Evolutionary conservation across 2,329 filamentous ascomycete genomes (phyloP).

Genomic region (Epichloe gansuensis): DNA sequence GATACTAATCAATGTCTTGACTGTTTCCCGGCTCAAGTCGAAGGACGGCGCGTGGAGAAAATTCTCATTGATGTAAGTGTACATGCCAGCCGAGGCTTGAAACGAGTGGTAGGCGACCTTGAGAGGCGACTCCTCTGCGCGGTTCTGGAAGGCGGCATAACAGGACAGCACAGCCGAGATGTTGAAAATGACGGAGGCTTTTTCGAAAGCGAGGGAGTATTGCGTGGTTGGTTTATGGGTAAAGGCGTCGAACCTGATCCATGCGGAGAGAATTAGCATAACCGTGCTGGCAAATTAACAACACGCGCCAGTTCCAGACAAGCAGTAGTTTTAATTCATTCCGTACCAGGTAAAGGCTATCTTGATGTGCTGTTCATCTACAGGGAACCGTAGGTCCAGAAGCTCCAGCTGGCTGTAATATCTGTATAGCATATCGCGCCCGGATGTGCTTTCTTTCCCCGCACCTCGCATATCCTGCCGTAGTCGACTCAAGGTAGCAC

Average conservation of each 20-base stretch:
- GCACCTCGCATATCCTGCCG: conserved; percentile 97
- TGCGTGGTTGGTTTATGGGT: conserved; percentile 96
- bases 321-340: conserved; percentile 11
- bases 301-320: neutral
- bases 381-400: conserved; percentile 84
- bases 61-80: conserved; percentile 99
- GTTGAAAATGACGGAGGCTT: conserved; percentile 98
- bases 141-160: conserved; percentile 84
- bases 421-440: conserved; percentile 83
- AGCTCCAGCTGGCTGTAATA: conserved; percentile 97
- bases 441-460: conserved; percentile 89
- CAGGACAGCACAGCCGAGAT: conserved; percentile 95
- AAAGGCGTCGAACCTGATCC: conserved; percentile 87
- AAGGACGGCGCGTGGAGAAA: conserved; percentile 93
- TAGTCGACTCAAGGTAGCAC: conserved; percentile 81
- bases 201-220: conserved; percentile 94
- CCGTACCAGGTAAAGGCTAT: conserved; percentile 92
- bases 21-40: conserved; percentile 89
- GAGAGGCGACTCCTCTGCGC: conserved; percentile 80
- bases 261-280: neutral
- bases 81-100: conserved; percentile 97
- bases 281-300: neutral
- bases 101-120: conserved; percentile 98
- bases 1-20: conserved; percentile 84
- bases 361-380: conserved; percentile 98